A percentile compares a stretch with the other conserved stretches of the same genome.
phyloP scores from a whole-genome alignment of 2,329 filamentous ascomycete genomes.

The Aspergillus sp. region DNA sequence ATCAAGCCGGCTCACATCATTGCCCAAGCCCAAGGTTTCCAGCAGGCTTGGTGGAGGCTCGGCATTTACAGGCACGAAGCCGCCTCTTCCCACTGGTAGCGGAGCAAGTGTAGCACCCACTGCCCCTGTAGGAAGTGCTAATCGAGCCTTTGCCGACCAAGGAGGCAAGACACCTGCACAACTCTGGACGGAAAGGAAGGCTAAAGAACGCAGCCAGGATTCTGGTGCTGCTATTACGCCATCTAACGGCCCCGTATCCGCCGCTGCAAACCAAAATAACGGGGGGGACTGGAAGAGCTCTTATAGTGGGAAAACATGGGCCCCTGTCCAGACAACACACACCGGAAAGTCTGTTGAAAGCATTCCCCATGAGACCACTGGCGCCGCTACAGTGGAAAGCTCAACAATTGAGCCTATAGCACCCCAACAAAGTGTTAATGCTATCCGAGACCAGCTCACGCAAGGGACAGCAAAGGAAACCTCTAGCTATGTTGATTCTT shows the following conservation, averaged over 20 bases:
- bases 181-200: slow-evolving; percentile 97
- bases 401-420: slow-evolving; percentile 53
- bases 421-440: slow-evolving; percentile 65
- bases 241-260: slow-evolving; percentile 47
- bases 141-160: slow-evolving; percentile 89
- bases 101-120: slow-evolving; percentile 61
- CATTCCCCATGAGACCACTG: slow-evolving; percentile 63
- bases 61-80: slow-evolving; percentile 84
- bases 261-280: slow-evolving; percentile 68
- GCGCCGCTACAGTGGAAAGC: slow-evolving; percentile 51
- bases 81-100: slow-evolving; percentile 72
- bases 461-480: slow-evolving; percentile 57
- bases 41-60: slow-evolving; percentile 78
- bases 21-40: slow-evolving; percentile 93
- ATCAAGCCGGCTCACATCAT: slow-evolving; percentile 76
- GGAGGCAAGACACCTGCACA: slow-evolving; percentile 96
- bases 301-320: slow-evolving; percentile 89
- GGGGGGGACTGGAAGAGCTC: slow-evolving; percentile 87
- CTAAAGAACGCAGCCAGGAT: slow-evolving; percentile 64
- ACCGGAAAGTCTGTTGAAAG: slow-evolving; percentile 63
- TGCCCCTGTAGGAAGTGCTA: slow-evolving; percentile 69
- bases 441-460: slow-evolving; percentile 81
- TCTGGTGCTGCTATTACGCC: slow-evolving; percentile 48
- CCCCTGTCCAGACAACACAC: slow-evolving; percentile 71
- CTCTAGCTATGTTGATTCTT: slow-evolving; percentile 58